Conservation (phyloP, 805 yeast species). For the Zygosaccharomyces kombuchaensis region DNA sequence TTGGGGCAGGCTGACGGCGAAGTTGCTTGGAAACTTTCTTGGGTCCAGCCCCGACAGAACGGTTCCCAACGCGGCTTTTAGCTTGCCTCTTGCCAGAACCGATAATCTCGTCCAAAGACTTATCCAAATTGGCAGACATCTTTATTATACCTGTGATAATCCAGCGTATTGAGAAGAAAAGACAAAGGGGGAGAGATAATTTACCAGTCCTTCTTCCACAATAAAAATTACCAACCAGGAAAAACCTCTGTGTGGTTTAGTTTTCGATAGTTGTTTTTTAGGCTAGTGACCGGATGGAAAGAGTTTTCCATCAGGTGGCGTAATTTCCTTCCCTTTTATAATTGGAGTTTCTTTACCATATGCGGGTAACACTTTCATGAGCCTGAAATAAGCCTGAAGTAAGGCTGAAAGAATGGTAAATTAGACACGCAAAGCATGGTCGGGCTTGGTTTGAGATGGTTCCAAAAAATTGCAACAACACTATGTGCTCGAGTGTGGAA, state of each 20-base stretch:
- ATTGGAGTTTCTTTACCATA: background rate
- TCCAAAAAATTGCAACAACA: too few species aligned
- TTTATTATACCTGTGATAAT: slow-evolving; percentile 7
- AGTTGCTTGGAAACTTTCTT: slow-evolving; percentile 35
- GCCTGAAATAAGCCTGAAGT: background rate
- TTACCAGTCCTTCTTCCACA: background rate
- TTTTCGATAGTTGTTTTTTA: too few species aligned
- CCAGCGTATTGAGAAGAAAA: background rate
- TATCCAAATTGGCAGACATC: slow-evolving; percentile 83
- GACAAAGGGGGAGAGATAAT: slow-evolving; percentile 8
- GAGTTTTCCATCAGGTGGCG: background rate
- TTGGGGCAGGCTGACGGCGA: slow-evolving; percentile 27
- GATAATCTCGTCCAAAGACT: slow-evolving; percentile 92
- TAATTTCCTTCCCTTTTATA: background rate
- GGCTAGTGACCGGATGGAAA: background rate
- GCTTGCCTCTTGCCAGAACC: slow-evolving; percentile 48
- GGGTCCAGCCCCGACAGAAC: slow-evolving; percentile 33
- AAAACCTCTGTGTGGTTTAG: background rate
- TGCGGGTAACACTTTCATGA: slow-evolving; percentile 1
- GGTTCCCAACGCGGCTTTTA: slow-evolving; percentile 34
- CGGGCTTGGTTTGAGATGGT: too few species aligned
- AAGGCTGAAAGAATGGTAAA: too few species aligned
- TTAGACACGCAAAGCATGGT: too few species aligned
- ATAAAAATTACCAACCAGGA: background rate
- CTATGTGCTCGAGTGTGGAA: too few species aligned